These are phyloP conservation scores for Ganoderma lucidum DNA, from an alignment of 1,284 basidiomycete genomes.

Conservation along the genomic window DNA sequence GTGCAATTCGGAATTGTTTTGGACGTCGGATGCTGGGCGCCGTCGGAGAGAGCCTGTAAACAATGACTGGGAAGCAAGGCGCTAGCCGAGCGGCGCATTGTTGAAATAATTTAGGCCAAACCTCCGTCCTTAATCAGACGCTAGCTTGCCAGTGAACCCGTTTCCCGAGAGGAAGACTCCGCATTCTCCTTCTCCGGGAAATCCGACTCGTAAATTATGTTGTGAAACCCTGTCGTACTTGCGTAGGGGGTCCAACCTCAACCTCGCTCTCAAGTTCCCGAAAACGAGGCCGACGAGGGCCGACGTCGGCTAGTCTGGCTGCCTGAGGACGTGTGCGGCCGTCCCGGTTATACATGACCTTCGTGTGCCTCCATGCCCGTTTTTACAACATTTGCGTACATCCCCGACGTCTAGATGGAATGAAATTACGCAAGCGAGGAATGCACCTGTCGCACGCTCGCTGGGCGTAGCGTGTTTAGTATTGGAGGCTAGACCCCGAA, in stretches of 20 bases:
- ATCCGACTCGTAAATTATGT: not conserved
- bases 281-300: no score
- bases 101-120: no score
- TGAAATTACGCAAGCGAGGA: not conserved
- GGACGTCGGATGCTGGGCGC: not conserved
- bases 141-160: no score
- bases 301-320: no score
- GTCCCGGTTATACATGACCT: no score
- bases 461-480: not conserved
- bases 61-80: not conserved
- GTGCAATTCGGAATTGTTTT: not conserved
- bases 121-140: no score
- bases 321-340: no score
- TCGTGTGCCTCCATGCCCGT: not conserved
- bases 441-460: not conserved
- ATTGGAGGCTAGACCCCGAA: not conserved
- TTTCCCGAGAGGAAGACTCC: no score
- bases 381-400: not conserved
- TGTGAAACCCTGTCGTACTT: no score
- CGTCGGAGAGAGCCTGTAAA: not conserved
- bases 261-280: no score
- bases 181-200: not conserved
- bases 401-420: not conserved
- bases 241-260: no score
- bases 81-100: not conserved